These are phyloP conservation scores for Coemansia sp. DNA, from an alignment of 192 early-diverging fungal genomes.

Conservation along the genomic window DNA sequence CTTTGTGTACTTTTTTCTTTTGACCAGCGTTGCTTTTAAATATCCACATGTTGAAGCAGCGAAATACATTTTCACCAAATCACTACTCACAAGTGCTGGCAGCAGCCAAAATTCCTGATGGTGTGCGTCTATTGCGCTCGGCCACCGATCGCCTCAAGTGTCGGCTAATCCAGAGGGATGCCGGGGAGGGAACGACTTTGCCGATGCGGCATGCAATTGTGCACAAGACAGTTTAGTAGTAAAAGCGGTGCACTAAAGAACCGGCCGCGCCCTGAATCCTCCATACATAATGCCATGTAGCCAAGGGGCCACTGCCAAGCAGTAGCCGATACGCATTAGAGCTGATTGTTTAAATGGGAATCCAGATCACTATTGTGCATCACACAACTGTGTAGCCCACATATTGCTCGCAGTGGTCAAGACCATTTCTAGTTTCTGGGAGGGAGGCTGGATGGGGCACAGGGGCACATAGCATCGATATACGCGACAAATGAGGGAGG, in stretches of 20 bases:
- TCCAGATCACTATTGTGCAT: not conserved
- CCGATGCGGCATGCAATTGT: not conserved
- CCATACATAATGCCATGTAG: not conserved
- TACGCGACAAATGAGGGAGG: not conserved
- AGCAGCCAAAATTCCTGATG: not conserved
- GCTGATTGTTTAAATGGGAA: not conserved
- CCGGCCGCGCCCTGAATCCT: not conserved
- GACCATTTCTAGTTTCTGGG: not conserved
- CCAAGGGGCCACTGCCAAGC: not conserved
- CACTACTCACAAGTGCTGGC: not conserved
- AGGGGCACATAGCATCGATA: not conserved
- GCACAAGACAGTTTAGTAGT: not conserved
- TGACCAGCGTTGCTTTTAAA: not conserved
- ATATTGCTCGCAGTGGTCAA: not conserved
- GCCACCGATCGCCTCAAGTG: not conserved
- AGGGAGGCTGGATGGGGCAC: not conserved
- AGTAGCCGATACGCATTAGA: not conserved
- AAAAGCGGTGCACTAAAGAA: not conserved
- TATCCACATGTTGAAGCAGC: not conserved
- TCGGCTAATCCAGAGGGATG: not conserved
- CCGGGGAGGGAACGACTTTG: not conserved
- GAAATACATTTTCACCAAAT: not conserved
- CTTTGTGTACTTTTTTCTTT: conserved; percentile 3
- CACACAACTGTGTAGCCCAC: not conserved
- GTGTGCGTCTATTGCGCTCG: not conserved